Evolutionary conservation across 768 basidiomycete genomes (phyloP).

Genomic region (Pisolithus albus): DNA sequence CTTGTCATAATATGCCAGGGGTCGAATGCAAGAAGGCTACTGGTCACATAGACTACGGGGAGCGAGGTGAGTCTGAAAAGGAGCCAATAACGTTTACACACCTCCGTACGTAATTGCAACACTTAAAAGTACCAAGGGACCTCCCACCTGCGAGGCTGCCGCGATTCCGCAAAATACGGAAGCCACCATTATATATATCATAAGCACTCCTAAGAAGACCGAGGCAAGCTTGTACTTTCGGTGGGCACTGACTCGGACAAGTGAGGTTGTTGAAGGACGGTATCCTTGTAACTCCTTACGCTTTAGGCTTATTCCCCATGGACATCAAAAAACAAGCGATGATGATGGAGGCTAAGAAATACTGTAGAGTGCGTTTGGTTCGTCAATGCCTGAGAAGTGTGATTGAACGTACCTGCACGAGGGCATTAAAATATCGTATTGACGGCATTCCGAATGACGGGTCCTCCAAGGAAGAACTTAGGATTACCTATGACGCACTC

Average conservation of each 20-base stretch:
- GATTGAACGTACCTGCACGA: conserved; percentile 52
- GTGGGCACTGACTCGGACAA: conserved; percentile 13
- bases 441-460: conserved; percentile 54
- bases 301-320: conserved; percentile 91
- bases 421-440: conserved; percentile 67
- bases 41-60: conserved; percentile 60
- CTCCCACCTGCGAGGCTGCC: conserved; percentile 59
- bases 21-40: conserved; percentile 81
- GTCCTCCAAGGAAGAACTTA: conserved; percentile 84
- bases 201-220: conserved; percentile 66
- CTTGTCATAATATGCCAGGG: conserved; percentile 96
- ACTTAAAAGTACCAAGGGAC: conserved; percentile 75
- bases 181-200: conserved; percentile 77
- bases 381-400: conserved; percentile 1
- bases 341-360: conserved; percentile 75
- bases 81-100: conserved; percentile 26
- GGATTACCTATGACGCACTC: conserved; percentile 50
- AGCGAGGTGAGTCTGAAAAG: conserved; percentile 1
- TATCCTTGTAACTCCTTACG: conserved; percentile 37
- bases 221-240: conserved; percentile 77
- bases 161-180: conserved; percentile 77
- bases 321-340: conserved; percentile 90
- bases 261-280: conserved; percentile 1
- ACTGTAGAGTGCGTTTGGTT: conserved; percentile 36
- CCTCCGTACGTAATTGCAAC: conserved; percentile 80